Base-by-base conservation (phyloP, 768 basidiomycete genomes). In the Hebeloma cylindrosporum region DNA sequence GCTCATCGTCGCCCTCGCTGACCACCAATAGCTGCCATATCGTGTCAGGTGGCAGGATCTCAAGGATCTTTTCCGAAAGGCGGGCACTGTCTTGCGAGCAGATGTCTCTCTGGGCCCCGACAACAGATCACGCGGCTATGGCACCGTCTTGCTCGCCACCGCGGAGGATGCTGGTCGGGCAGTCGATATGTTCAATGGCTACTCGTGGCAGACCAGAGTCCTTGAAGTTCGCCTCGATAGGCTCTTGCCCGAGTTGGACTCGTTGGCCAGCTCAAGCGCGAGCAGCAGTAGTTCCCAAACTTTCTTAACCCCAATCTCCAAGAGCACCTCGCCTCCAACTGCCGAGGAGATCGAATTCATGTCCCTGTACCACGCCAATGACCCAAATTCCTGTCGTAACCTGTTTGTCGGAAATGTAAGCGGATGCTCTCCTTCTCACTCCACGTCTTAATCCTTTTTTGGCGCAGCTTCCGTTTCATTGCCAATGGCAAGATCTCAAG, bases 31-130 rank as follows among this genome's bases (percentile, higher is more conserved):
- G 93, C 80, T 99, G 18, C 96, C 96, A 0, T 98, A 95, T 67
- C 78, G 95, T 49, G 94, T 97, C 28, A 83, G 96, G 43, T 99
- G 96, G 96, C 96, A 99, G 71, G 96, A 99, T 70, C 79, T 99
- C 51, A 98, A 99, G 58, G 95, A 99, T 63, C 80, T 99, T 40
- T 97, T 99, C 66, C 82, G 95, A 27, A 88, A 90, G 53, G 90
- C 95, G 5, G 96, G 96, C 30, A 96, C 89, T 21, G 83, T 94
- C 51, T 70, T 91, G 27, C 75, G 88, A 37, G 85, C 93, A 29
- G 80, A 85, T 60, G 80, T 89, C 51, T 77, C 87, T 43, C 73
- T 90, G 23, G 81, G 89, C 3, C 88, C 89, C 2, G 91, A 93
- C 64, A 96, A 96, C 64, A 78, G 95, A 54, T 92, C 88, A 34